These are phyloP conservation scores for Talaromyces amestolkiae DNA, from an alignment of 2,329 filamentous ascomycete genomes.

Conservation along the genomic window DNA sequence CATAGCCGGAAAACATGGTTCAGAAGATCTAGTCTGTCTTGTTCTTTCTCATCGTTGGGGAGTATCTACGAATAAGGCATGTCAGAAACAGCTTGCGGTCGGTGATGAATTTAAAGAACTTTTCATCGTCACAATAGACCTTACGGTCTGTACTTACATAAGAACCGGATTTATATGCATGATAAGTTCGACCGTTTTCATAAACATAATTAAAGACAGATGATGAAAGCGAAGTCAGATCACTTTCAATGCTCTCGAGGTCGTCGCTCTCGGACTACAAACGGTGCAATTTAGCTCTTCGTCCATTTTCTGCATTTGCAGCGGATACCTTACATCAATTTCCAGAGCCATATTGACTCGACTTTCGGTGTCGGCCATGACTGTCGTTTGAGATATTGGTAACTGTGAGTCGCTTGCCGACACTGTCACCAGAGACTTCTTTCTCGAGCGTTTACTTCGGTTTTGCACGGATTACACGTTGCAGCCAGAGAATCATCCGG, in stretches of 20 bases:
- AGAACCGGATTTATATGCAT: conserved; percentile 26
- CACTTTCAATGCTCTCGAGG: conserved; percentile 22
- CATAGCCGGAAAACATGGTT: conserved; percentile 49
- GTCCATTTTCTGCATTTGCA: neutral
- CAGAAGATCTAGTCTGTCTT: conserved; percentile 20
- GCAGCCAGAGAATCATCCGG: neutral
- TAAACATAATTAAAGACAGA: conserved; percentile 25
- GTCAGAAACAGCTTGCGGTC: neutral
- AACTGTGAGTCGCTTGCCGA: neutral
- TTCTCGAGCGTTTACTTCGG: neutral
- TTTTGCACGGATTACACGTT: neutral
- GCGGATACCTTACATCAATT: conserved; percentile 10
- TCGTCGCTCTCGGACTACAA: conserved; percentile 14
- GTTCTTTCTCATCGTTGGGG: conserved; percentile 25
- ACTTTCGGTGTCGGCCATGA: neutral
- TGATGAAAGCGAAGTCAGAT: conserved; percentile 24
- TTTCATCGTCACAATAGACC: neutral
- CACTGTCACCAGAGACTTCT: neutral
- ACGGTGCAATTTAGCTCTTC: neutral
- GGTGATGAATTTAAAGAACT: neutral
- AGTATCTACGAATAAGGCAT: conserved; percentile 18
- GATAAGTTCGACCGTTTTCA: conserved; percentile 36
- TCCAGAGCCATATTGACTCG: conserved; percentile 1
- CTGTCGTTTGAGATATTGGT: neutral
- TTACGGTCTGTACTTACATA: neutral